Percentiles rank a stretch among this genome's conserved stretches.
phyloP scores from a whole-genome alignment of 805 yeast species.

The Blastobotrys parvus region DNA sequence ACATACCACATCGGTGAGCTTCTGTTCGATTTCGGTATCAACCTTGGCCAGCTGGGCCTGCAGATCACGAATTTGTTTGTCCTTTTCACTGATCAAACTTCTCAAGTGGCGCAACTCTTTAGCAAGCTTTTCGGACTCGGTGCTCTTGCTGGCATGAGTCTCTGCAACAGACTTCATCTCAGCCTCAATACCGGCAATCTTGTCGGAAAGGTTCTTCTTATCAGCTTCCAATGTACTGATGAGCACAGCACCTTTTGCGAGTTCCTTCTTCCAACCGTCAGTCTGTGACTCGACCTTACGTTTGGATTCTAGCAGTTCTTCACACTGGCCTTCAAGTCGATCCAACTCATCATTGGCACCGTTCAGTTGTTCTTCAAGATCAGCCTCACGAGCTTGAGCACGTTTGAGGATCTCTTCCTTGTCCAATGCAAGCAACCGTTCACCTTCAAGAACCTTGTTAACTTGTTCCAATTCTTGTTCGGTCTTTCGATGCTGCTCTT shows the following conservation, averaged over 20 bases:
- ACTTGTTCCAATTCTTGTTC: slow-evolving; percentile 25
- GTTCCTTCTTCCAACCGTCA: slow-evolving; percentile 27
- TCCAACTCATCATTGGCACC: slow-evolving; percentile 27
- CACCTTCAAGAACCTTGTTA: slow-evolving; percentile 32
- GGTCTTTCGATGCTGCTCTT: slow-evolving; percentile 18
- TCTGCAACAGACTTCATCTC: slow-evolving; percentile 20
- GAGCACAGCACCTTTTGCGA: slow-evolving; percentile 28
- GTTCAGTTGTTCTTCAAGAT: slow-evolving; percentile 25
- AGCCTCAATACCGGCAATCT: slow-evolving; percentile 28
- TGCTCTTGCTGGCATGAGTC: slow-evolving; percentile 10
- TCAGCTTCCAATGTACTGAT: slow-evolving; percentile 30
- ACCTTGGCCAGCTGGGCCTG: slow-evolving; percentile 25
- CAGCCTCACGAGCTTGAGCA: slow-evolving; percentile 35
- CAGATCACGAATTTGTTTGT: slow-evolving; percentile 21
- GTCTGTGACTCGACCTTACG: slow-evolving; percentile 27
- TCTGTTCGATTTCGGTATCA: slow-evolving; percentile 19
- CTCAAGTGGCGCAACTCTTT: slow-evolving; percentile 18
- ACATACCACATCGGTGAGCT: slow-evolving; percentile 12
- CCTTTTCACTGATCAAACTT: slow-evolving; percentile 22
- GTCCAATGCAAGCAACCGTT: slow-evolving; percentile 35
- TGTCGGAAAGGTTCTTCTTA: slow-evolving; percentile 24
- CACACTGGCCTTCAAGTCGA: slow-evolving; percentile 23
- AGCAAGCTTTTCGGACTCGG: slow-evolving; percentile 14
- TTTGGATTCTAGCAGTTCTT: slow-evolving; percentile 28
- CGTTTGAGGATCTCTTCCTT: slow-evolving; percentile 40